Percentiles rank a stretch among this genome's conserved stretches.
Conservation (phyloP, 2,329 filamentous ascomycete species). For the Fusarium keratoplasticum region DNA sequence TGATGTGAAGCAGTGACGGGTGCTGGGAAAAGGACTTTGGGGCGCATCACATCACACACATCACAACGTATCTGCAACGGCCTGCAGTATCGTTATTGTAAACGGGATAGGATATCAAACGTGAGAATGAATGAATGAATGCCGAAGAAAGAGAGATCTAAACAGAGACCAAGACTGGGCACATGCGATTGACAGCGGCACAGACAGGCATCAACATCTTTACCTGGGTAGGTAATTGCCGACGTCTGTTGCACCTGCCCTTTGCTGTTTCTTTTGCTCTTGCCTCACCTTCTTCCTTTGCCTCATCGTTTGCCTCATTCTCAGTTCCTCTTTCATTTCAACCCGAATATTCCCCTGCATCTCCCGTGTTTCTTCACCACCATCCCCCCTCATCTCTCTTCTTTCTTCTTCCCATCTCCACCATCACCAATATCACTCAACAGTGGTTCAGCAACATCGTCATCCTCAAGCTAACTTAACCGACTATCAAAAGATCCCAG, state of each 20-base stretch:
- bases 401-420: background rate
- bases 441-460: slow-evolving; percentile 26
- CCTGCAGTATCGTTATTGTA: background rate
- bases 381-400: background rate
- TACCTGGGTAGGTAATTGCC: background rate
- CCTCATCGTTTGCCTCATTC: background rate
- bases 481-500: slow-evolving; percentile 19
- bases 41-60: background rate
- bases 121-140: background rate
- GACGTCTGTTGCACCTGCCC: background rate
- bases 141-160: background rate
- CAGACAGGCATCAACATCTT: background rate
- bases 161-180: background rate
- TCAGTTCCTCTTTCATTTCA: background rate
- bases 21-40: background rate
- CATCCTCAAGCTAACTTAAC: background rate
- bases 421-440: slow-evolving; percentile 1
- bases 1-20: slow-evolving; percentile 9
- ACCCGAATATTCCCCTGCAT: background rate
- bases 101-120: background rate
- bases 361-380: background rate
- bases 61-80: background rate
- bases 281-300: background rate
- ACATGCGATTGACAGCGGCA: background rate
- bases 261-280: background rate